Evolutionary conservation across 441 rosid species (phyloP), one percentile per base, ranked within the genome.

Genomic region (Bruguiera hainesii): DNA sequence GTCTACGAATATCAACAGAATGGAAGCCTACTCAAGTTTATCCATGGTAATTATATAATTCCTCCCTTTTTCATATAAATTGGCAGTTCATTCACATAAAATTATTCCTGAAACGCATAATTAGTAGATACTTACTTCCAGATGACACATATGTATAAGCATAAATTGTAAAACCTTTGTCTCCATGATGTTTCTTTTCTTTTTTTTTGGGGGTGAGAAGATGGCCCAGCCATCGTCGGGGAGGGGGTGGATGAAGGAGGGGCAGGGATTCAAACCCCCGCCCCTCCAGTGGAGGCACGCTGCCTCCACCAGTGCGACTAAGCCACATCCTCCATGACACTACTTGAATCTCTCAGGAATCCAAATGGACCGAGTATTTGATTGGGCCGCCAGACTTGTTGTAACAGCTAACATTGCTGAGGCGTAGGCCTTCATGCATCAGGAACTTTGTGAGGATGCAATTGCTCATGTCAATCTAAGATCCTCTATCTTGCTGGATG

Each of bases 401-500:
- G 72, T 80, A 28, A 87, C 93, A 18, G 71, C 84, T 3, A 67
- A 6, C 10, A 66, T 87, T 16, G 79, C 87, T 0, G 68, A 78
- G 67, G 83, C 80, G 61, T 73, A 84, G 18, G 82, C 83, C 59
- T 74, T 68, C 56, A 81, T 84, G 90, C 93, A 87, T 69, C 74
- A 67, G 53, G 79, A 80, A 49, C 84, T 84, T 37, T 6, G 28
- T 7, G 48, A 29, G 2, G 71, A 70, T 5, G 74, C 75, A 11
- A 79, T 85, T n/a, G 73, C 82, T 18, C 88, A 87, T 64, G 93
- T 88, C 3, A 87, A 85, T 80, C 66, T 85, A 62, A 87, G 85
- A 73, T 82, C 88, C 64, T 78, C 88, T 11, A 81, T 87, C 56
- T 42, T 85, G 59, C 68, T 87, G 26, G 73, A 76, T 58, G 75